Evolutionary conservation across 2,329 filamentous ascomycete species (phyloP), one percentile per base, ranked within the genome.

Genomic region (Scedosporium apiospermum): DNA sequence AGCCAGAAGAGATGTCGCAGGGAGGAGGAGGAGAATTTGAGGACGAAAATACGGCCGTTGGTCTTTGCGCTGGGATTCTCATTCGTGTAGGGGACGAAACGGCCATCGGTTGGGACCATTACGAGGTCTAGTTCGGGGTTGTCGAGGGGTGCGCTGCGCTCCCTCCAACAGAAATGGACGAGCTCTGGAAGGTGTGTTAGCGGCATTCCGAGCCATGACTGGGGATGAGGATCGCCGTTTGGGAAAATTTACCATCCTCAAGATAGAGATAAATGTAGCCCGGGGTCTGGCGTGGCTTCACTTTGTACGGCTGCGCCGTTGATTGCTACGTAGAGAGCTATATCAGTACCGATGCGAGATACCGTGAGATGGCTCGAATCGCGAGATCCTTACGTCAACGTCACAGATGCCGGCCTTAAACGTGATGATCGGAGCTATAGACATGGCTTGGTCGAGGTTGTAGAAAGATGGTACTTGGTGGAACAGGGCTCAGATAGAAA

Each of bases 341-440:
- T 16, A 57, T 57, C 38, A 62, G 41, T 58, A 63, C 12, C 21
- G 58, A 34, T 55, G 58, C n/a, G 38, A 58, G 59, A 62, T 14
- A 44, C 59, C 16, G 30, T 59, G 21, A 23, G 18, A 58, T 51
- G 46, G 62, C 44, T 34, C n/a, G 27, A 44, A 49, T 21, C 12
- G 61, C 14, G 30, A 10, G n/a, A 9, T 18, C 21, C 88, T 72
- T 78, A 96, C 92, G 74, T 93, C 88, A 65, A 93, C 74, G 61
- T 95, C 87, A 78, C 93, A 98, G 74, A 85, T 85, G 75, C 93
- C 93, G 67, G 93, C 93, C 82, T 96, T 97, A 84, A 98, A 98
- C 16, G 92, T 96, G 74, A 98, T 93, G 72, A 96, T 84, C 38
- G 93, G 92, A 68, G 82, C 75, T 76, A 91, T 87, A 66, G 93